Percentiles rank a stretch among this genome's conserved stretches.
Evolutionary conservation across 768 basidiomycete species (phyloP).

Genomic region (Tylopilus intermedius): DNA sequence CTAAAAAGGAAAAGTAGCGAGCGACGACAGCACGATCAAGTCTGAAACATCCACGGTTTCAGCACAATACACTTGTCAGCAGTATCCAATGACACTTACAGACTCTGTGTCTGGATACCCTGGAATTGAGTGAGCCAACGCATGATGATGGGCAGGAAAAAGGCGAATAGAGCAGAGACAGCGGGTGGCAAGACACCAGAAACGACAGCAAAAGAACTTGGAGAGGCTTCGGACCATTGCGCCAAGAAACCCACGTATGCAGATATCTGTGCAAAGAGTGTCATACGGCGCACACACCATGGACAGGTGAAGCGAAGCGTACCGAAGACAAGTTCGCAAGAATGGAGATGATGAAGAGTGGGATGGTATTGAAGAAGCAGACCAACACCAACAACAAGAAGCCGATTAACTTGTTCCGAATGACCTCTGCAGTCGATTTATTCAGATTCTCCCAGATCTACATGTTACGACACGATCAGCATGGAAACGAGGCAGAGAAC

Average conservation of each 20-base stretch:
- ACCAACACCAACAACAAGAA: constrained; percentile 71
- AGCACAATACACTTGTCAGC: not conserved
- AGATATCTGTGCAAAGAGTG: constrained; percentile 27
- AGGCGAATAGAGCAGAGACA: constrained; percentile 83
- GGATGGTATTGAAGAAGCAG: constrained; percentile 93
- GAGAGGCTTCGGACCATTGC: constrained; percentile 62
- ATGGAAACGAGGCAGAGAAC: not conserved
- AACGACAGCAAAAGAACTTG: constrained; percentile 69
- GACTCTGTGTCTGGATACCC: constrained; percentile 39
- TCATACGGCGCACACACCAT: not conserved
- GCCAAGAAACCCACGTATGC: constrained; percentile 71
- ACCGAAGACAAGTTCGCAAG: constrained; percentile 87
- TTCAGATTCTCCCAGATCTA: constrained; percentile 92
- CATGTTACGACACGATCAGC: not conserved
- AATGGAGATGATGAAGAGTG: constrained; percentile 83
- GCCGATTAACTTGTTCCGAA: constrained; percentile 68
- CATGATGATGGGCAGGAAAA: constrained; percentile 89
- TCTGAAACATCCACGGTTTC: constrained; percentile 35
- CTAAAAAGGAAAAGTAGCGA: constrained; percentile 89
- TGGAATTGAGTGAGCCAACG: constrained; percentile 73
- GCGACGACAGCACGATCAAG: constrained; percentile 89
- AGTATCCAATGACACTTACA: constrained; percentile 14
- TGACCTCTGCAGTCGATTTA: constrained; percentile 59
- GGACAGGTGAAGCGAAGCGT: constrained; percentile 21
- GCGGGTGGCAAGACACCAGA: constrained; percentile 92